phyloP scores from a whole-genome alignment of 306 rosid species.

The Cucumis sativus region Cucumber_9930_V3 NC_026658.2:17521001-17521500 shows the following conservation, averaged over 20 bases:
- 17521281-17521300: neutral
- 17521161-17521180: neutral
- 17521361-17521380: constrained; percentile 84
- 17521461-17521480: constrained; percentile 50
- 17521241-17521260: neutral
- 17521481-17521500: constrained; percentile 10
- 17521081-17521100: neutral
- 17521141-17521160: neutral
- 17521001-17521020: constrained; percentile 89
- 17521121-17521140: neutral
- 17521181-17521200: neutral
- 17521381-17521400: constrained; percentile 92
- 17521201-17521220: neutral
- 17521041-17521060: neutral
- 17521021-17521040: neutral
- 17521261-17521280: too few species aligned
- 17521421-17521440: constrained; percentile 80
- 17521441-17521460: constrained; percentile 93
- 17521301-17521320: constrained; percentile 26
- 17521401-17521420: constrained; percentile 81
- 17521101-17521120: neutral
- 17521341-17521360: constrained; percentile 93
- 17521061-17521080: neutral
- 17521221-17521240: neutral
- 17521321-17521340: constrained; percentile 86